Evolutionary conservation across 2,329 filamentous ascomycete genomes (phyloP), one percentile per base, ranked within the genome.

Genomic region (Berkeleyomyces rouxiae): DNA sequence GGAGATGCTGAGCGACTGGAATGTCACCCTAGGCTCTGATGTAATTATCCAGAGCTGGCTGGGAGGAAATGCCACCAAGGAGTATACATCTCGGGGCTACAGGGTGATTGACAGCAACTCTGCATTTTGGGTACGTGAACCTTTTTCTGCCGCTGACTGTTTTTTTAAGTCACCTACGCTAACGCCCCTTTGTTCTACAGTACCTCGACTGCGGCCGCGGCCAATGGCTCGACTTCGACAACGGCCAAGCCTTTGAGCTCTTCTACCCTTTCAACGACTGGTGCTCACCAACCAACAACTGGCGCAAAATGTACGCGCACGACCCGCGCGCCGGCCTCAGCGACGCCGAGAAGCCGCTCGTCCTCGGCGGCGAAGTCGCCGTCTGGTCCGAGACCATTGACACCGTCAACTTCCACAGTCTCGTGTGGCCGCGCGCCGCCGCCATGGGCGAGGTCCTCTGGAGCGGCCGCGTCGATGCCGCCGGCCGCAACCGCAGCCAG

Each of bases 191-290:
- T 36, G 36, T 39, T 7, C 5, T 7, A 60, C 61, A 87, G 84
- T 91, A 91, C 69, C 84, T 93, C 61, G 88, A 93, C 74, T 95
- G 89, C 70, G 88, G 89, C 39, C 80, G 86, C 66, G 89, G 89
- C 47, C 81, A 87, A 68, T 93, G 87, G 85, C 76, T 92, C 66
- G 84, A 88, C 75, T 87, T 87, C 68, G 75, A 75, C 63, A 82
- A 82, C 59, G 83, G 80, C 23, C 73, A 72, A 1, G 73, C 78
- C 13, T 79, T 79, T 66, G 67, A 76, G 16, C 66, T 68, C 1
- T 81, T 75, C 73, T 89, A 80, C 70, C 88, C 88, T 0, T 95
- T 87, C 75, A 74, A 76, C 64, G 89, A 95, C 75, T 95, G 90
- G 80, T 95, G 90, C 74, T 76, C 77, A 0, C 90, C 90, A 1